Evolutionary conservation across 768 basidiomycete genomes (phyloP).

Genomic region (Baorangia bicolor): DNA sequence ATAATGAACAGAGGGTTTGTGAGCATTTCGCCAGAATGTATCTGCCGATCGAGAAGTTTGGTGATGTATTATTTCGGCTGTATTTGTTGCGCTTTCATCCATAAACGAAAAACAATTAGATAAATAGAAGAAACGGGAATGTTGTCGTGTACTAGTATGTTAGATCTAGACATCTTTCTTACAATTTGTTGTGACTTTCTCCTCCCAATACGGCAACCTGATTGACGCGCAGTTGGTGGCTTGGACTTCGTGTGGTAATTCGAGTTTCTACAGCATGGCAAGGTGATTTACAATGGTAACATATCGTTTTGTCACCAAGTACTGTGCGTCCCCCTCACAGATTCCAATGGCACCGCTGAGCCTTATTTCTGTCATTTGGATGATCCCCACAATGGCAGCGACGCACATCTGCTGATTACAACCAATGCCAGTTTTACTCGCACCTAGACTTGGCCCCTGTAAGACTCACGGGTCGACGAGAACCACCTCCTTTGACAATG

Average conservation of each 20-base stretch:
- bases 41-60: conserved; percentile 7
- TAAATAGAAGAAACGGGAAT: conserved; percentile 12
- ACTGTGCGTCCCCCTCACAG: no score
- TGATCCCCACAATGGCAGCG: no score
- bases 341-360: no score
- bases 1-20: conserved; percentile 8
- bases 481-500: background rate
- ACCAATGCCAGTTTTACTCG: no score
- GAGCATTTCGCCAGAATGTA: conserved; percentile 18
- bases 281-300: no score
- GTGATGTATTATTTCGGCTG: conserved; percentile 20
- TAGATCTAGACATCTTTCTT: background rate
- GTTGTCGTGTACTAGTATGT: conserved; percentile 19
- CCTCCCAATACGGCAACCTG: background rate
- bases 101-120: no score
- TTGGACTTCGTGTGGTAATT: background rate
- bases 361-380: no score
- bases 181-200: background rate
- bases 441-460: no score
- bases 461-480: no score
- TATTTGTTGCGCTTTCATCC: conserved; percentile 12
- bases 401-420: no score
- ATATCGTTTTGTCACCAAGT: no score
- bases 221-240: background rate
- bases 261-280: no score